Evolutionary conservation across 306 rosid species (phyloP).

Genomic region (Lithocarpus polystachyus): DNA sequence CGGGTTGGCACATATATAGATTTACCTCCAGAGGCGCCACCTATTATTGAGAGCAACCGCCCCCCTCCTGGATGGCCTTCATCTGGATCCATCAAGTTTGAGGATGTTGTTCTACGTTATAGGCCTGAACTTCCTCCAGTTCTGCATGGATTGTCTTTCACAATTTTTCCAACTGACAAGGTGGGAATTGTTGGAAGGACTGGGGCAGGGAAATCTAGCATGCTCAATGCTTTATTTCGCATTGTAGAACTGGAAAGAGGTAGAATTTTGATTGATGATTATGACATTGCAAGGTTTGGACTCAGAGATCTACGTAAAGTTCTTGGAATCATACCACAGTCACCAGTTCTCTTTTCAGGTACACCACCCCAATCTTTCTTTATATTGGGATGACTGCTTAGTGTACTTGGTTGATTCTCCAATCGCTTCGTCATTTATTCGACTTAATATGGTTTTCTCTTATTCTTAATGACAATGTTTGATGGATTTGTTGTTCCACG

Average conservation of each 20-base stretch:
- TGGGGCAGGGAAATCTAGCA: constrained; percentile 94
- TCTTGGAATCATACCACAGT: constrained; percentile 85
- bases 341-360: constrained; percentile 93
- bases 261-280: constrained; percentile 66
- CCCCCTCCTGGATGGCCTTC: constrained; percentile 88
- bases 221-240: constrained; percentile 82
- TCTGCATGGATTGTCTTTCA: constrained; percentile 68
- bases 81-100: constrained; percentile 56
- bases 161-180: constrained; percentile 65
- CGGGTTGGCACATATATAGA: constrained; percentile 78
- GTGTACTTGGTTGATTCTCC: background rate
- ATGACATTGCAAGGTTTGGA: constrained; percentile 63
- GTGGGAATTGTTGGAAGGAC: constrained; percentile 93
- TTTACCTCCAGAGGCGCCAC: constrained; percentile 64
- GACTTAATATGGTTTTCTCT: background rate
- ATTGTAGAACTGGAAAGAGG: constrained; percentile 78
- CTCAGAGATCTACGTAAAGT: constrained; percentile 66
- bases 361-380: constrained; percentile 7
- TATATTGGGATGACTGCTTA: background rate
- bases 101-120: constrained; percentile 47
- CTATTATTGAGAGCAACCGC: constrained; percentile 44
- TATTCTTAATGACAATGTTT: background rate
- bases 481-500: too few species aligned
- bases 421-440: background rate
- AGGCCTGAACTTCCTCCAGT: constrained; percentile 92